A percentile compares a stretch with the other conserved stretches of the same genome.
phyloP scores from a whole-genome alignment of 208 protist species.

The Ichthyophonus hoferi region DNA sequence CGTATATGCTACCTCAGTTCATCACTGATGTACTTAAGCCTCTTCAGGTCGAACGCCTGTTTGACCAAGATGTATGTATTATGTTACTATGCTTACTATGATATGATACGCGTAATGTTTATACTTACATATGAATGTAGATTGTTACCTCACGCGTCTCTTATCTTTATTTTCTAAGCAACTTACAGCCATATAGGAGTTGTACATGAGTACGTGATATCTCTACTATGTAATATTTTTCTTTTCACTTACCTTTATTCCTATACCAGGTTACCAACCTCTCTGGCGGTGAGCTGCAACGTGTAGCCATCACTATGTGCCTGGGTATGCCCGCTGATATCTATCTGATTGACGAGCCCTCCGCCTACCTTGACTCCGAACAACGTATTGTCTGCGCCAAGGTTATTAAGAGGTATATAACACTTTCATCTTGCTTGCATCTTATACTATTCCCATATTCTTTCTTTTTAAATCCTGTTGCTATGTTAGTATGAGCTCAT shows the following conservation, averaged over 20 bases:
- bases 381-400: constrained; percentile 97
- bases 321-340: constrained; percentile 98
- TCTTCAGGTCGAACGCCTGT: constrained; percentile 91
- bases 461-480: too few relatives aligned
- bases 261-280: constrained; percentile 79
- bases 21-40: constrained; percentile 91
- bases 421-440: too few relatives aligned
- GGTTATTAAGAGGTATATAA: constrained; percentile 63
- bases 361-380: constrained; percentile 99
- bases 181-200: neutral
- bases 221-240: neutral
- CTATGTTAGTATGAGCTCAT: neutral
- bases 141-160: too few relatives aligned
- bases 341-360: constrained; percentile 99
- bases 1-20: constrained; percentile 95
- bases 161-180: too few relatives aligned
- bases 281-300: constrained; percentile 99
- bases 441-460: too few relatives aligned
- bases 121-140: too few relatives aligned
- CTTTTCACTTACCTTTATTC: neutral
- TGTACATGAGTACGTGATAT: neutral
- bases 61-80: constrained; percentile 83
- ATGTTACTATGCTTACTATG: too few relatives aligned
- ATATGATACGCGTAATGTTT: too few relatives aligned
- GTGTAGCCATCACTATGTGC: constrained; percentile 94